Conservation (phyloP, 2,329 filamentous ascomycete genomes). For the Colletotrichum tofieldiae region DNA sequence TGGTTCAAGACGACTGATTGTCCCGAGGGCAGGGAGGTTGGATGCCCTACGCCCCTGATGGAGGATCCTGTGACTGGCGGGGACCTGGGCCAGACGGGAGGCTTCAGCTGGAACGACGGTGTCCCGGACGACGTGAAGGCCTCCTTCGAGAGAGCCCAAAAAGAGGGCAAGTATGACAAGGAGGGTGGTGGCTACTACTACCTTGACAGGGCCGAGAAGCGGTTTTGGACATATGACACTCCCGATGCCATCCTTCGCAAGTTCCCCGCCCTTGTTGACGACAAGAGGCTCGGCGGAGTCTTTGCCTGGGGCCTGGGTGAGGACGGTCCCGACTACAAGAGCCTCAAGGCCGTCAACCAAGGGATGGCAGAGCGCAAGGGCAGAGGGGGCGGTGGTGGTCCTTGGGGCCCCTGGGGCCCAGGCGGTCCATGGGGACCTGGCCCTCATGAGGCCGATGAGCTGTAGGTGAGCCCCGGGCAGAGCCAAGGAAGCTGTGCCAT, state of each 20-base stretch:
- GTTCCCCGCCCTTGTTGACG: conserved; percentile 71
- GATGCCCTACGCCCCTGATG: conserved; percentile 69
- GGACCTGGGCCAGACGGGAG: conserved; percentile 71
- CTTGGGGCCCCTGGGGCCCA: conserved; percentile 20
- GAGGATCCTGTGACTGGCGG: conserved; percentile 72
- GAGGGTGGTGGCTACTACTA: conserved; percentile 77
- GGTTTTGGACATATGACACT: conserved; percentile 85
- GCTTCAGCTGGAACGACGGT: conserved; percentile 73
- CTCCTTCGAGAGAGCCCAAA: conserved; percentile 72
- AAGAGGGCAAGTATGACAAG: conserved; percentile 70
- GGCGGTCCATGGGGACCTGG: conserved; percentile 27
- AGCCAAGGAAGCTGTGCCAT: conserved; percentile 17
- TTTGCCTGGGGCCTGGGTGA: conserved; percentile 85
- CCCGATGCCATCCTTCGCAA: conserved; percentile 73
- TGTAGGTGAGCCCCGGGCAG: conserved; percentile 39
- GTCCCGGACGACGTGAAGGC: conserved; percentile 66
- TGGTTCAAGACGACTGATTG: conserved; percentile 69
- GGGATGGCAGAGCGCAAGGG: conserved; percentile 43
- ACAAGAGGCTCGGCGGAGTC: conserved; percentile 75
- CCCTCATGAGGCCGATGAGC: conserved; percentile 34
- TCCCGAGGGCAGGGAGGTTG: conserved; percentile 61
- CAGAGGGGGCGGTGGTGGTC: not conserved
- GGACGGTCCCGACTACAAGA: conserved; percentile 66
- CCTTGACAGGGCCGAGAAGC: conserved; percentile 70
- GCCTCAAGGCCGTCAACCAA: conserved; percentile 54